Evolutionary conservation across 306 rosid genomes (phyloP), one percentile per base, ranked within the genome.

Genomic region (Cucumis melo): DNA sequence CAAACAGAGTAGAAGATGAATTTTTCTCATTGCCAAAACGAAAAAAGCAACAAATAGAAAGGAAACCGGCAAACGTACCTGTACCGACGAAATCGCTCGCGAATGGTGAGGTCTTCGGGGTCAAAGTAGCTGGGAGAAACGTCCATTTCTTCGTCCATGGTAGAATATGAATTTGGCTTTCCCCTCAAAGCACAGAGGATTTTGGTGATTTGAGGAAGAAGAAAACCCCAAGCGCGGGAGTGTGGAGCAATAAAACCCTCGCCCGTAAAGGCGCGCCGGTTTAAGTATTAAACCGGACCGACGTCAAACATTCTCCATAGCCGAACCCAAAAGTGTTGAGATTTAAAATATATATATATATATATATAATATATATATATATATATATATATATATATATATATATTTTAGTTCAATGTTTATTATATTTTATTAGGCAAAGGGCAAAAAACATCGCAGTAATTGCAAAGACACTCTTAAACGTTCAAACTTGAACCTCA

Each of bases 61-160:
- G 17, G 2, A 64, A 36, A 64, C 50, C 13, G 10, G 71, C 10
- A 48, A 19, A 38, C 0, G 53, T 76, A 92, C 98, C 98, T 84
- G 86, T 87, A 93, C 80, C 98, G 86, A 73, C 97, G 98, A 77
- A 78, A 90, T 77, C 78, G 83, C 76, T 90, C 88, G 50, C 98
- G 81, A 41, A 75, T 56, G n/a, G 88, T 38, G 84, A 87, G 97
- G 78, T 93, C 87, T 34, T 85, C 86, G 0, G 97, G 98, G 42
- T 93, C 94, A 84, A 90, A 88, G 80, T 53, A 75, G 81, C 67
- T 72, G 6, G 93, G 91, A 77, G 90, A 87, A 77, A 8, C 55
- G 21, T 70, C 58, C 75, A 70, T 70, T 70, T 70, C 75, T 24
- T 70, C 75, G 55, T 70, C 75, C 75, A 70, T 70, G 14, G 0